Evolutionary conservation across 495 filamentous ascomycete species (phyloP).

Genomic region (Staphylotrichum tortipilum): DNA sequence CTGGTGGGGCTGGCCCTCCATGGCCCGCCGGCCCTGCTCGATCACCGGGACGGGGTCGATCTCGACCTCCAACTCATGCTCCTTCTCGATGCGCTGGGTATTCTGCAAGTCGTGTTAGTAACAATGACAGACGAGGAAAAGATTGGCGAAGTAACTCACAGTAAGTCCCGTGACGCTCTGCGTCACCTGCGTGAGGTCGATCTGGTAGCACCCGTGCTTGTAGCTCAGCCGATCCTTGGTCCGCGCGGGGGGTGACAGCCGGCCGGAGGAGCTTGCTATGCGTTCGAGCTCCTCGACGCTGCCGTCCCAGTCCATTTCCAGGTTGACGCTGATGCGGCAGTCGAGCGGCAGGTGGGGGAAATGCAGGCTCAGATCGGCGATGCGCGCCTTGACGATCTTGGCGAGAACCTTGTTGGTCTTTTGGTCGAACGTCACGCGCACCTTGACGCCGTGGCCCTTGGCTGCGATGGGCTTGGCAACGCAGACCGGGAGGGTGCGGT

Average conservation of each 20-base stretch:
- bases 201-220: conserved; percentile 69
- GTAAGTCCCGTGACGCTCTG: conserved; percentile 24
- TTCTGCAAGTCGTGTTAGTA: conserved; percentile 20
- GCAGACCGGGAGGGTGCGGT: conserved; percentile 31
- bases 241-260: conserved; percentile 49
- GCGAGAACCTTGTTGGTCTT: conserved; percentile 62
- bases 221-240: conserved; percentile 88
- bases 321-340: conserved; percentile 79
- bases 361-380: conserved; percentile 76
- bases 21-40: conserved; percentile 58
- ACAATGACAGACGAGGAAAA: neutral
- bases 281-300: conserved; percentile 47
- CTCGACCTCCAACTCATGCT: conserved; percentile 87
- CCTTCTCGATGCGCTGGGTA: conserved; percentile 48
- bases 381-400: conserved; percentile 78
- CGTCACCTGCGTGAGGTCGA: conserved; percentile 85
- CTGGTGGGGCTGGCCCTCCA: conserved; percentile 49
- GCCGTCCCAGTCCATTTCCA: conserved; percentile 81
- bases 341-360: conserved; percentile 66
- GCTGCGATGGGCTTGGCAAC: conserved; percentile 45
- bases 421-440: conserved; percentile 71
- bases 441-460: conserved; percentile 50
- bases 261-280: conserved; percentile 22
- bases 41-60: conserved; percentile 57
- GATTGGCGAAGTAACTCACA: conserved; percentile 37